These are phyloP conservation scores for Pisolithus orientalis DNA, from an alignment of 768 basidiomycete species.

Conservation along the genomic window DNA sequence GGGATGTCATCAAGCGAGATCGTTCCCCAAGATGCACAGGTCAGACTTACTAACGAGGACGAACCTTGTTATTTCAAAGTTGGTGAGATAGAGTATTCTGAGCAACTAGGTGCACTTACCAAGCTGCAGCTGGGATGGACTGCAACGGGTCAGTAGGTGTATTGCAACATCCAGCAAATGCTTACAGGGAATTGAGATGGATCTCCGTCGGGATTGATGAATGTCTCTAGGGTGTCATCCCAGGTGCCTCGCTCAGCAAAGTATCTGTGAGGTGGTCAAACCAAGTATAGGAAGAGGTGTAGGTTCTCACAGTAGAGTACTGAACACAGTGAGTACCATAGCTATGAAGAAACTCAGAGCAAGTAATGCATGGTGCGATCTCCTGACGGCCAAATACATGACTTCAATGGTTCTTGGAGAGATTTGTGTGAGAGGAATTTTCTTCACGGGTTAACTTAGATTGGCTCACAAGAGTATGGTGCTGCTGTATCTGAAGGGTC, in stretches of 20 bases:
- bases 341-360: slow-evolving; percentile 86
- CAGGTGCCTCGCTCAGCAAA: slow-evolving; percentile 89
- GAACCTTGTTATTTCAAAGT: slow-evolving; percentile 36
- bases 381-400: slow-evolving; percentile 84
- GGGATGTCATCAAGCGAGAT: neutral
- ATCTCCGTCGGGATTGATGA: slow-evolving; percentile 82
- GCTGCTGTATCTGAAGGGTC: slow-evolving; percentile 81
- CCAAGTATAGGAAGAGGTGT: neutral
- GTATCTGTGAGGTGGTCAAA: slow-evolving; percentile 41
- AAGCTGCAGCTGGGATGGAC: slow-evolving; percentile 71
- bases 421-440: neutral
- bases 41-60: slow-evolving; percentile 67
- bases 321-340: slow-evolving; percentile 84
- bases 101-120: slow-evolving; percentile 44
- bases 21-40: neutral
- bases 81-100: neutral
- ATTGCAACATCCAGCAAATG: neutral
- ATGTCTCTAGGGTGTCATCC: slow-evolving; percentile 74
- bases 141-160: slow-evolving; percentile 12
- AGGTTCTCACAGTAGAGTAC: slow-evolving; percentile 64
- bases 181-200: slow-evolving; percentile 71
- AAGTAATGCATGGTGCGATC: slow-evolving; percentile 81
- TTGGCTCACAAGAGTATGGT: slow-evolving; percentile 69
- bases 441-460: neutral
- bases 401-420: slow-evolving; percentile 72